Evolutionary conservation across 495 filamentous ascomycete genomes (phyloP), one percentile per base, ranked within the genome.

Genomic region (Chlorociboria aeruginascens): DNA sequence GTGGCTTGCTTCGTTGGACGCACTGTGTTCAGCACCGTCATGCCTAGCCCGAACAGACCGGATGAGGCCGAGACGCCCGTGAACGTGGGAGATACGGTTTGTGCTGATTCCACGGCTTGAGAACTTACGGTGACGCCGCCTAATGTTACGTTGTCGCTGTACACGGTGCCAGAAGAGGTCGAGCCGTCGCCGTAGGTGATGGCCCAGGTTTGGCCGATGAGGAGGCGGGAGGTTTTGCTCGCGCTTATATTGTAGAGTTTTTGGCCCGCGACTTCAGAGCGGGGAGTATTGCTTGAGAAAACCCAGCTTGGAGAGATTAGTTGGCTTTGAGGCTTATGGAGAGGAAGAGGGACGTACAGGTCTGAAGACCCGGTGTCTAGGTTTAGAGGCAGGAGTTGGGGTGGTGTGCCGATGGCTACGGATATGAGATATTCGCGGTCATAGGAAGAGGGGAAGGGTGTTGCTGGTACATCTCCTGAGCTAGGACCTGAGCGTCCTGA

Each of bases 181-280:
- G 77, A 83, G 39, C 76, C 71, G 56, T 92, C 86, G 45, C 83
- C 83, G 61, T 89, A 90, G 3, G 61, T 59, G 59, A 89, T 87
- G 8, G 61, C 51, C 84, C 84, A 89, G 16, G 63, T 69, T 25
- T 72, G 63, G 25, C 77, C 79, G 1, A 49, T n/a, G 16, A 82
- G 46, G 57, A 71, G 62, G 47, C 67, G 68, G 10, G 71, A 61
- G 29, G 70, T 76, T 36, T 50, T 55, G 53, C 67, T 70, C 16
- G 57, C 59, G 31, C 49, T 46, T 0, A 78, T 74, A 48, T 70
- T 67, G 69, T 88, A 89, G 59, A 79, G 36, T 13, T 62, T 61
- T 62, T 89, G 83, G 17, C 79, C 76, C 32, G 57, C 55, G 37
- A 72, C 65, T 59, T 79, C 61, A 42, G 39, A 63, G 48, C 6